These are phyloP conservation scores for Heracleum sosnowskyi DNA, from an alignment of 129 eudicot species.

Conservation along the genomic window DNA sequence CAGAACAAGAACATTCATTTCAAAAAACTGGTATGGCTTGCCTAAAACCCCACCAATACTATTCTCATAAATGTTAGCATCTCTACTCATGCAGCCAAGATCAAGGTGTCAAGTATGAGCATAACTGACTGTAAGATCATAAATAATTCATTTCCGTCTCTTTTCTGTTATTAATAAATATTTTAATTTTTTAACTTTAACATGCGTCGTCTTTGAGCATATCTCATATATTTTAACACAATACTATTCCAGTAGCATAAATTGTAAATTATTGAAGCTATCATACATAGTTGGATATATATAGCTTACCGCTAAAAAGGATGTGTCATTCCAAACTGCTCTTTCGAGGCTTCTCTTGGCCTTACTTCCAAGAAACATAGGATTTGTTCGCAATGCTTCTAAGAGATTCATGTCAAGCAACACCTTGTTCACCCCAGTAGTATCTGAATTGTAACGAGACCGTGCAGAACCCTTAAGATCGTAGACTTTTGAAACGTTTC, in stretches of 20 bases:
- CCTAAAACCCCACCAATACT: neutral
- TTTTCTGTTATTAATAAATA: neutral
- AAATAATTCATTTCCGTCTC: neutral
- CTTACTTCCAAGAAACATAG: slow-evolving; percentile 89
- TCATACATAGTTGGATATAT: neutral
- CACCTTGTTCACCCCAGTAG: slow-evolving; percentile 60
- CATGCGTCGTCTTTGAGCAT: neutral
- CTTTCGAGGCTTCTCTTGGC: slow-evolving; percentile 80
- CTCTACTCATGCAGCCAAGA: neutral
- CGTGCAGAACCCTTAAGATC: slow-evolving; percentile 89
- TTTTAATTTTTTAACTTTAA: neutral
- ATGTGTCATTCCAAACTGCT: slow-evolving; percentile 96
- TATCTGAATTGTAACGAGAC: slow-evolving; percentile 80
- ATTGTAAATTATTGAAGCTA: neutral
- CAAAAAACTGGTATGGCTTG: neutral
- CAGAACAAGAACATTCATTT: neutral
- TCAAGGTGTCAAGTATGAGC: neutral
- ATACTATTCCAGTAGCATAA: neutral
- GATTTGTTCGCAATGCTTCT: slow-evolving; percentile 73
- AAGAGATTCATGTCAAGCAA: slow-evolving; percentile 78
- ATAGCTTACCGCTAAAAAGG: slow-evolving; percentile 69
- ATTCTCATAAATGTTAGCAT: neutral
- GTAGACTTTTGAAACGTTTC: slow-evolving; percentile 60
- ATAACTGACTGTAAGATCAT: too few relatives aligned
- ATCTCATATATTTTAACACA: neutral